phyloP scores from a whole-genome alignment of 768 basidiomycete species.

The Collybiopsis luxurians region DNA sequence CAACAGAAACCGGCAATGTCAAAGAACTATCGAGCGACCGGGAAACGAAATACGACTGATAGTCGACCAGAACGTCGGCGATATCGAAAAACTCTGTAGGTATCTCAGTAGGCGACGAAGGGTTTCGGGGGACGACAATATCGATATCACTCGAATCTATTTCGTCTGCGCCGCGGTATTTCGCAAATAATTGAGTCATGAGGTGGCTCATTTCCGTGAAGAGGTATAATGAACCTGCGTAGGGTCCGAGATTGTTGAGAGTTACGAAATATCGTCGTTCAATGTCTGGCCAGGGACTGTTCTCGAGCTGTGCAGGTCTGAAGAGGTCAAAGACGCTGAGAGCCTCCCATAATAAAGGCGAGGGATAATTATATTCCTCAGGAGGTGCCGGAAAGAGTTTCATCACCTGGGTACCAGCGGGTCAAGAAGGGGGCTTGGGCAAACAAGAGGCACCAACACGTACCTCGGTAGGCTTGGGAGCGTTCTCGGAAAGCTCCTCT shows the following conservation, averaged over 20 bases:
- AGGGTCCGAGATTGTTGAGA: constrained; percentile 63
- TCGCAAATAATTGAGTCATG: constrained; percentile 34
- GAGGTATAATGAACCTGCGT: constrained; percentile 71
- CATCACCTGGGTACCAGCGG: constrained; percentile 43
- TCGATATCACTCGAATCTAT: background rate
- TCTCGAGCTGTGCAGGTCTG: constrained; percentile 24
- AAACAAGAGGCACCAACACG: constrained; percentile 13
- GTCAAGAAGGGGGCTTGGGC: background rate
- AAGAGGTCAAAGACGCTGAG: constrained; percentile 36
- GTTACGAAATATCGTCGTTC: constrained; percentile 61
- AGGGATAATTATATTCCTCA: constrained; percentile 51
- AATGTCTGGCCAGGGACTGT: constrained; percentile 59
- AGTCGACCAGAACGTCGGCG: constrained; percentile 45
- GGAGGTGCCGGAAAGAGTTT: constrained; percentile 55
- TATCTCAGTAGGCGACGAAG: constrained; percentile 9
- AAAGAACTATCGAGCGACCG: constrained; percentile 19
- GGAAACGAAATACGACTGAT: constrained; percentile 34
- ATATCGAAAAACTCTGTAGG: constrained; percentile 46
- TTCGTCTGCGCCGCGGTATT: constrained; percentile 7
- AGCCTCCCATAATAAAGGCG: constrained; percentile 52
- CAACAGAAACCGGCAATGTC: constrained; percentile 37
- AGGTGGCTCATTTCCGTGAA: constrained; percentile 57
- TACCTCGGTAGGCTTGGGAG: constrained; percentile 68
- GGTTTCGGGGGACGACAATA: background rate
- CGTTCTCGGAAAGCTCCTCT: constrained; percentile 59